These are phyloP conservation scores for Kwoniella dendrophila DNA, from an alignment of 768 basidiomycete genomes.

Conservation along the genomic window DNA sequence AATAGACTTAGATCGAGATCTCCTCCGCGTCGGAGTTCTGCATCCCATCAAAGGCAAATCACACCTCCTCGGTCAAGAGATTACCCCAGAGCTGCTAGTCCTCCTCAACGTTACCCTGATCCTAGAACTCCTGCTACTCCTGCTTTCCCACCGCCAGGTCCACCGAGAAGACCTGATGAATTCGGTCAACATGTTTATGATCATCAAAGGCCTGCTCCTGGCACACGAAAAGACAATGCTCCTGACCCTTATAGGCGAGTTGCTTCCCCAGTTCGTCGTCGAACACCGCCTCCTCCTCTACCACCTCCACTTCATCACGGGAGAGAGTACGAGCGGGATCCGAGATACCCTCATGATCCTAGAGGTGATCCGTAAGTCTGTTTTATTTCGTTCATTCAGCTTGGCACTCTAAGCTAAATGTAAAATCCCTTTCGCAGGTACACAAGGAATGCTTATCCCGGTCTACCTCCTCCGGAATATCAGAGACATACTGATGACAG, in stretches of 20 bases:
- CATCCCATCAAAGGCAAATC: not conserved
- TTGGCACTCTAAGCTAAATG: too few species aligned
- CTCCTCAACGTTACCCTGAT: conserved; percentile 12
- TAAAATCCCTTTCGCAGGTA: conserved; percentile 2
- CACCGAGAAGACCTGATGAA: not conserved
- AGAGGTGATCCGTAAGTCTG: not conserved
- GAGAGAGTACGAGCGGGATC: conserved; percentile 1
- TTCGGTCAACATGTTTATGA: too few species aligned
- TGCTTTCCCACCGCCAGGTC: not conserved
- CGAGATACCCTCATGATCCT: not conserved
- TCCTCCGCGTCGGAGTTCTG: not conserved
- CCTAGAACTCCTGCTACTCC: not conserved
- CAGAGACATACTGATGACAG: not conserved
- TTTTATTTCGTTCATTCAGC: not conserved
- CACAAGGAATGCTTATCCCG: not conserved
- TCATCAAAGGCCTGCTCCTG: too few species aligned
- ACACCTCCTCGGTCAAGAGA: not conserved
- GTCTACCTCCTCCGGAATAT: not conserved
- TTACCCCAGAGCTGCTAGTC: not conserved
- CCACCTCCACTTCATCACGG: too few species aligned
- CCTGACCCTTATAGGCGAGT: not conserved
- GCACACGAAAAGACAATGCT: not conserved
- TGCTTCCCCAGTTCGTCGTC: not conserved
- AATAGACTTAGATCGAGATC: conserved; percentile 11
- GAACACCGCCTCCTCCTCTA: not conserved